phyloP scores from a whole-genome alignment of 75 land plant species.

The Picea sitchensis region DNA sequence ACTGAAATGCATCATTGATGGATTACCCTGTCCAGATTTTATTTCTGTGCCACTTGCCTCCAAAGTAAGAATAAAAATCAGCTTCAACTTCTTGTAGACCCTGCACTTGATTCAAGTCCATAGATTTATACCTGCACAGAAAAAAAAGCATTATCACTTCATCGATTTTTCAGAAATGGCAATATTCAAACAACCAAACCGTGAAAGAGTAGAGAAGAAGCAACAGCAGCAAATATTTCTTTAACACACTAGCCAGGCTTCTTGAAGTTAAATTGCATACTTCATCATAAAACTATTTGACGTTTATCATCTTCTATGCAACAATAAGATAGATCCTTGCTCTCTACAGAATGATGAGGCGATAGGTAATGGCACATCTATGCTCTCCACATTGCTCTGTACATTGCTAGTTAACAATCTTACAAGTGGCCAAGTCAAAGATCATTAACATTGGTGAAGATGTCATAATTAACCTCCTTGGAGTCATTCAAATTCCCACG shows the following conservation, averaged over 20 bases:
- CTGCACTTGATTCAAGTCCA: slow-evolving; percentile 42
- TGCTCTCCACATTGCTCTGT: too few relatives aligned
- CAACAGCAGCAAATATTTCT: not conserved
- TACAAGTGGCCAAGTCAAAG: not conserved
- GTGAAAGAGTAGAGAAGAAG: not conserved
- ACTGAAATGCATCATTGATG: not conserved
- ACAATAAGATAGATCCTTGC: not conserved
- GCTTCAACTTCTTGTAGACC: slow-evolving; percentile 49
- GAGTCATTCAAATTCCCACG: not conserved
- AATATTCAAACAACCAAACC: not conserved
- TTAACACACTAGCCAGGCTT: not conserved
- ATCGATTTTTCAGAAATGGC: not conserved
- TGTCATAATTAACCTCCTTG: not conserved
- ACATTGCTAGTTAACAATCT: too few relatives aligned
- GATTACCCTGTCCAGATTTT: slow-evolving; percentile 71
- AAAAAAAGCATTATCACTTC: not conserved
- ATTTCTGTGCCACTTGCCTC: slow-evolving; percentile 57
- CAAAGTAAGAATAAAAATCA: slow-evolving; percentile 53
- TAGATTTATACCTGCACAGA: slow-evolving; percentile 39
- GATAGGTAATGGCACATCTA: not conserved
- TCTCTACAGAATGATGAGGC: not conserved
- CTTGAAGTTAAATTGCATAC: not conserved
- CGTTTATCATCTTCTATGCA: not conserved
- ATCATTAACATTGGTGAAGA: not conserved
- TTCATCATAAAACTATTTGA: not conserved